Conservation (phyloP, 306 rosid species). For the Datisca glomerata region DNA sequence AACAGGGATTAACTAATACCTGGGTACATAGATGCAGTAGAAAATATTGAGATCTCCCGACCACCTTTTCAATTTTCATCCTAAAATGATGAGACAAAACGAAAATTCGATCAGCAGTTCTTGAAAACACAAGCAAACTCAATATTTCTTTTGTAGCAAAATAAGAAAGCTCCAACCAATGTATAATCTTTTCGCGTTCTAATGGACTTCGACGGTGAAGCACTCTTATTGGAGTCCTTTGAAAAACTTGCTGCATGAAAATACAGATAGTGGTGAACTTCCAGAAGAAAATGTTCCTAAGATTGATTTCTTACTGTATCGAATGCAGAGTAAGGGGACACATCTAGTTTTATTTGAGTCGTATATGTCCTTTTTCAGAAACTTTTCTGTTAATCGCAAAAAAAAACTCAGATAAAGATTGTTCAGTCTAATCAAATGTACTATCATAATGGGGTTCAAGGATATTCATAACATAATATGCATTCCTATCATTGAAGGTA, state of each 20-base stretch:
- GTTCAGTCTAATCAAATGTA: no score
- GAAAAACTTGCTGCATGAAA: slow-evolving; percentile 77
- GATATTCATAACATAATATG: no score
- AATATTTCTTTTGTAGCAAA: background rate
- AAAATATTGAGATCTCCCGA: slow-evolving; percentile 75
- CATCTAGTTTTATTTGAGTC: no score
- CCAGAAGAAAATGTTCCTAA: no score
- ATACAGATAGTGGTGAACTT: no score
- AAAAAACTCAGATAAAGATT: no score
- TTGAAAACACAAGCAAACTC: background rate
- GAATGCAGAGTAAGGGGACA: no score
- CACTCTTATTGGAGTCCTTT: slow-evolving; percentile 88
- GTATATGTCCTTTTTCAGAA: no score
- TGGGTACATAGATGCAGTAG: slow-evolving; percentile 87
- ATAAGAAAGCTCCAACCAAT: slow-evolving; percentile 43
- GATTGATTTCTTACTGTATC: no score
- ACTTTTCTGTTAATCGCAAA: no score
- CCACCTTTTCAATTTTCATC: slow-evolving; percentile 69
- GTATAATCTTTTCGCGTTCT: slow-evolving; percentile 81
- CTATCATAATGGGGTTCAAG: no score
- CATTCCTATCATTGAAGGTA: no score
- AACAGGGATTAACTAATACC: slow-evolving; percentile 24
- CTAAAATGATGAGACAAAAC: slow-evolving; percentile 23
- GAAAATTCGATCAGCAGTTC: slow-evolving; percentile 12
- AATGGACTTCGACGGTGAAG: slow-evolving; percentile 94